These are phyloP conservation scores for Aspergillus campestris DNA, from an alignment of 495 filamentous ascomycete genomes.

Conservation along the genomic window DNA sequence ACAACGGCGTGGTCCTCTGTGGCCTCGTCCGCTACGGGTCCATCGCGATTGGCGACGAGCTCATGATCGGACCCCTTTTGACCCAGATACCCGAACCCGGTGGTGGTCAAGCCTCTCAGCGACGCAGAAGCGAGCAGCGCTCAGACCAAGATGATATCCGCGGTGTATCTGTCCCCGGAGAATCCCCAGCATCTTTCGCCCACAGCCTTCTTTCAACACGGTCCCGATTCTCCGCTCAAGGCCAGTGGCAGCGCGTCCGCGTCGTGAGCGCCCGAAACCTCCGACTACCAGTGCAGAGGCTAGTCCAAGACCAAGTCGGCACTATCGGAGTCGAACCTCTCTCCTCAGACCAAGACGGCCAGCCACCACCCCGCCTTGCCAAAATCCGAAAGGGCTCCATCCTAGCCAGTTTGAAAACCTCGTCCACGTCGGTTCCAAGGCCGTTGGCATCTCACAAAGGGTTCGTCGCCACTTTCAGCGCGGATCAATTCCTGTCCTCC, in stretches of 20 bases:
- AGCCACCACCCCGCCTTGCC: slow-evolving; percentile 17
- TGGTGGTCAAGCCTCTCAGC: slow-evolving; percentile 12
- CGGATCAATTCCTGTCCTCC: slow-evolving; percentile 30
- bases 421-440: slow-evolving; percentile 30
- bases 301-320: slow-evolving; percentile 78
- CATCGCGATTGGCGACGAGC: slow-evolving; percentile 67
- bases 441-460: slow-evolving; percentile 37
- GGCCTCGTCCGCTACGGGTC: slow-evolving; percentile 74
- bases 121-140: slow-evolving; percentile 10
- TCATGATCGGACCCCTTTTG: slow-evolving; percentile 72
- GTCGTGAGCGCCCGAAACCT: slow-evolving; percentile 84
- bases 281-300: slow-evolving; percentile 68
- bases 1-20: slow-evolving; percentile 60
- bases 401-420: slow-evolving; percentile 48
- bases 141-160: slow-evolving; percentile 15
- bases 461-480: slow-evolving; percentile 40
- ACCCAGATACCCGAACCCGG: slow-evolving; percentile 23
- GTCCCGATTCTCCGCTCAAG: slow-evolving; percentile 16
- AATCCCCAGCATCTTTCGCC: slow-evolving; percentile 27
- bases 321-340: slow-evolving; percentile 72
- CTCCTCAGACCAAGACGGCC: slow-evolving; percentile 14
- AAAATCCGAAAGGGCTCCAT: slow-evolving; percentile 81
- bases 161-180: slow-evolving; percentile 25
- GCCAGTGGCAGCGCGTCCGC: slow-evolving; percentile 64
- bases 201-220: slow-evolving; percentile 21